These are phyloP conservation scores for Grigorovia humatica DNA, from an alignment of 805 yeast species.

Conservation along the genomic window DNA sequence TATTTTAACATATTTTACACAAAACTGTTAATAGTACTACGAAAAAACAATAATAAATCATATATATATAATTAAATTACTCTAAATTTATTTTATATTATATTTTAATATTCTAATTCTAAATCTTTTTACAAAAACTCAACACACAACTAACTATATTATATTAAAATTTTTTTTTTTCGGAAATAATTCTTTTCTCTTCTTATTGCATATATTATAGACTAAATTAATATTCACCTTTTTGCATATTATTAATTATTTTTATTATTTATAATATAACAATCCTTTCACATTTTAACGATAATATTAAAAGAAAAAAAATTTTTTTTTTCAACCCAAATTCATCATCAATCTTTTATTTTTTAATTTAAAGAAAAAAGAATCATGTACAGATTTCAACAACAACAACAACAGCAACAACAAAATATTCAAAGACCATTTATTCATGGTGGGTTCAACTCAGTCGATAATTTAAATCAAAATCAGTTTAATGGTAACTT, in stretches of 20 bases:
- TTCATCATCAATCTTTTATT: too few species aligned
- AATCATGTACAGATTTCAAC: slow-evolving; percentile 1
- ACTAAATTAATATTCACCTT: neutral
- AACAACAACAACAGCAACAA: slow-evolving; percentile 3
- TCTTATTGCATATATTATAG: neutral
- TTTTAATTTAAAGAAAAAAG: neutral
- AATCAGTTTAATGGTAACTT: neutral
- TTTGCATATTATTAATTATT: neutral
- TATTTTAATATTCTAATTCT: neutral
- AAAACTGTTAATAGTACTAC: neutral
- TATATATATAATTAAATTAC: too few species aligned
- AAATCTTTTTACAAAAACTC: too few species aligned
- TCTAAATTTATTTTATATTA: too few species aligned
- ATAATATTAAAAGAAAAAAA: too few species aligned
- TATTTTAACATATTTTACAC: too few species aligned
- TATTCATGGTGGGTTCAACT: neutral
- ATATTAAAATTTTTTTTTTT: too few species aligned
- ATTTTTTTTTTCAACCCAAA: neutral
- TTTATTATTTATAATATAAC: neutral
- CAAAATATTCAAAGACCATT: neutral
- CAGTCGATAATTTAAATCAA: slow-evolving; percentile 1
- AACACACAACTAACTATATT: neutral
- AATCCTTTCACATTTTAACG: neutral
- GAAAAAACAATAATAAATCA: too few species aligned
- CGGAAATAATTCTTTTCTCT: too few species aligned